Percentiles rank a stretch among this genome's conserved stretches.
Evolutionary conservation across 129 eudicot species (phyloP).

Genomic region (Escallonia herrerae): DNA sequence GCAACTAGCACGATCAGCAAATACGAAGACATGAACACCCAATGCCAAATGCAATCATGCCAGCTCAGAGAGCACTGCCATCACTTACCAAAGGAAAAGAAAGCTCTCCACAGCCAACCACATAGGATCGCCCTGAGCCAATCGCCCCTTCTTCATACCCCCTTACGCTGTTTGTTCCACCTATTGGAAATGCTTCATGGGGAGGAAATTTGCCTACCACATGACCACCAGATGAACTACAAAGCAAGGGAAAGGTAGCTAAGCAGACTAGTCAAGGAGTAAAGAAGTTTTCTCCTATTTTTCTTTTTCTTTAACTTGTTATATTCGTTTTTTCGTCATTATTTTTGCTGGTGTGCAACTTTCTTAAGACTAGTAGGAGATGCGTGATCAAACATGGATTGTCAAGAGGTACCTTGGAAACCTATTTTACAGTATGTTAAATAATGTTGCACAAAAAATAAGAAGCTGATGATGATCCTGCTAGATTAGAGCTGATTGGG

Average conservation of each 20-base stretch:
- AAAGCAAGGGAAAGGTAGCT: background rate
- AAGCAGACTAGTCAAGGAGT: background rate
- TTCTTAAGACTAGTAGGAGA: too few species aligned
- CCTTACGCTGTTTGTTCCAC: slow-evolving; percentile 96
- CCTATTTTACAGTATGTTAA: too few species aligned
- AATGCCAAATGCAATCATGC: background rate
- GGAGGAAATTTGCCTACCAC: slow-evolving; percentile 94
- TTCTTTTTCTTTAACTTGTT: background rate
- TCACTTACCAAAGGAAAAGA: slow-evolving; percentile 82
- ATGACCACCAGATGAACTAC: slow-evolving; percentile 92
- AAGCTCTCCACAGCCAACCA: slow-evolving; percentile 87
- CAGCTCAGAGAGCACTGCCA: background rate
- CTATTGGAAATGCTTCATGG: slow-evolving; percentile 93
- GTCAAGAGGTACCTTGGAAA: too few species aligned
- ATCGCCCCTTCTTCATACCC: slow-evolving; percentile 99
- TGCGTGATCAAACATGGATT: too few species aligned
- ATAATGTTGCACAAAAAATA: too few species aligned
- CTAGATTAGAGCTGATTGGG: too few species aligned
- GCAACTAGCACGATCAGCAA: too few species aligned
- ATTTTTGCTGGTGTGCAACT: too few species aligned
- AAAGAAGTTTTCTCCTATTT: background rate
- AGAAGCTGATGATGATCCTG: too few species aligned
- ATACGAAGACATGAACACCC: background rate
- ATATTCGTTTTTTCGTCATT: too few species aligned
- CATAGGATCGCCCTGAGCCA: slow-evolving; percentile 92